Evolutionary conservation across 176 grass and related monocot species (phyloP).

Genomic region (Pharus latifolius): DNA sequence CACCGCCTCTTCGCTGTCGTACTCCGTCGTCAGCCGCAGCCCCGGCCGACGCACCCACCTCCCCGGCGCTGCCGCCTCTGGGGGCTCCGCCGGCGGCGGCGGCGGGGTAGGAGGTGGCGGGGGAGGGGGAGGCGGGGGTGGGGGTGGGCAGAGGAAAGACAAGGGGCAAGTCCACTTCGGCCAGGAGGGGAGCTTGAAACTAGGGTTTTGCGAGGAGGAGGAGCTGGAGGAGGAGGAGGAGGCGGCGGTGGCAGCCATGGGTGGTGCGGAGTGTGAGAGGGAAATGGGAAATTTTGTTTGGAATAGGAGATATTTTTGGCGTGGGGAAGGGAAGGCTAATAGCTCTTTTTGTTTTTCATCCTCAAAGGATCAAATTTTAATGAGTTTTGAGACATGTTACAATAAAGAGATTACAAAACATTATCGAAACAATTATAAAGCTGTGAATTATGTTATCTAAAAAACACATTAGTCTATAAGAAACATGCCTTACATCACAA

Average conservation of each 20-base stretch:
- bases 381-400: too few relatives aligned
- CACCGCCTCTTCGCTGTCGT: slow-evolving; percentile 55
- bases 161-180: slow-evolving; percentile 14
- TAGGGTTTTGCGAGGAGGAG: neutral
- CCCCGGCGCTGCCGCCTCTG: neutral
- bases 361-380: too few relatives aligned
- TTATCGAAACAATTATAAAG: too few relatives aligned
- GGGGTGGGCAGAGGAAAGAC: slow-evolving; percentile 30
- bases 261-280: slow-evolving; percentile 10
- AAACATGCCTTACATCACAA: too few relatives aligned
- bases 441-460: too few relatives aligned
- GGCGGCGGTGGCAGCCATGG: slow-evolving; percentile 20
- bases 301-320: too few relatives aligned
- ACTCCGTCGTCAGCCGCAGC: slow-evolving; percentile 71
- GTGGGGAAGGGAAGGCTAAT: too few relatives aligned
- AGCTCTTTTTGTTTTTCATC: too few relatives aligned
- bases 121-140: neutral
- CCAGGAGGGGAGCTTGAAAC: slow-evolving; percentile 22
- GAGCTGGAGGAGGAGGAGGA: neutral
- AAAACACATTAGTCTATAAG: too few relatives aligned
- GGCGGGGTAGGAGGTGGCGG: neutral
- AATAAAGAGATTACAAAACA: too few relatives aligned
- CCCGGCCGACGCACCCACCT: slow-evolving; percentile 11
- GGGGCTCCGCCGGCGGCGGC: neutral
- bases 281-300: neutral